Percentiles rank a stretch among this genome's conserved stretches.
Evolutionary conservation across 2,329 filamentous ascomycete genomes (phyloP).

Genomic region (Penicillium olsonii): DNA sequence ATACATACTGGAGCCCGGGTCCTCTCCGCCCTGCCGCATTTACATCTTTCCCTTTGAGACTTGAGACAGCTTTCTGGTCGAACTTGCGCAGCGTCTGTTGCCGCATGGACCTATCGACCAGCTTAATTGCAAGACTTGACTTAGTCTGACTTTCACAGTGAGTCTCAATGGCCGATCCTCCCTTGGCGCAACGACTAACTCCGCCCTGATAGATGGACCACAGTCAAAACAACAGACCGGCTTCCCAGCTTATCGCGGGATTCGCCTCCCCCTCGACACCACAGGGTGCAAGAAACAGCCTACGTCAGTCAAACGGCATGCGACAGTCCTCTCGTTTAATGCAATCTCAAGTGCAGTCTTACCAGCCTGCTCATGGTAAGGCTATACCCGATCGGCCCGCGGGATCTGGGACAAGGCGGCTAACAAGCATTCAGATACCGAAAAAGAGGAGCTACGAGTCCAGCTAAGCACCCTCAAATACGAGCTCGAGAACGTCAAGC

Average conservation of each 20-base stretch:
- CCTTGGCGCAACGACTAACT: conserved; percentile 1
- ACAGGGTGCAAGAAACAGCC: conserved; percentile 31
- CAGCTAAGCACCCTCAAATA: conserved; percentile 87
- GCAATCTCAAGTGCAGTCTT: conserved; percentile 37
- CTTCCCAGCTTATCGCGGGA: conserved; percentile 62
- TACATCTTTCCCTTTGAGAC: conserved; percentile 14
- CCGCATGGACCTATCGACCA: conserved; percentile 1
- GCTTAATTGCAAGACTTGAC: not conserved
- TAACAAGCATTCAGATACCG: conserved; percentile 34
- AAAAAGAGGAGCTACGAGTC: conserved; percentile 79
- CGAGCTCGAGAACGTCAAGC: conserved; percentile 80
- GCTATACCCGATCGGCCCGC: not conserved
- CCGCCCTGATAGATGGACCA: conserved; percentile 31
- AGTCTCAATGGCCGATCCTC: not conserved
- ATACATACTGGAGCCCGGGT: not conserved
- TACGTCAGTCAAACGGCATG: conserved; percentile 42
- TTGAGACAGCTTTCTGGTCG: conserved; percentile 9
- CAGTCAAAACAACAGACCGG: conserved; percentile 53
- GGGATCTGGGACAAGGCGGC: not conserved
- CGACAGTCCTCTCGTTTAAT: conserved; percentile 40
- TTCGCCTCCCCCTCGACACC: conserved; percentile 47
- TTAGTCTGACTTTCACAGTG: not conserved
- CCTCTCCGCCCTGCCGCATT: not conserved
- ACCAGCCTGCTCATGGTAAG: conserved; percentile 42
- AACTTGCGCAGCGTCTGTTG: not conserved